Conservation (phyloP, 2,329 filamentous ascomycete genomes). For the Curvularia hawaiiensis region DNA sequence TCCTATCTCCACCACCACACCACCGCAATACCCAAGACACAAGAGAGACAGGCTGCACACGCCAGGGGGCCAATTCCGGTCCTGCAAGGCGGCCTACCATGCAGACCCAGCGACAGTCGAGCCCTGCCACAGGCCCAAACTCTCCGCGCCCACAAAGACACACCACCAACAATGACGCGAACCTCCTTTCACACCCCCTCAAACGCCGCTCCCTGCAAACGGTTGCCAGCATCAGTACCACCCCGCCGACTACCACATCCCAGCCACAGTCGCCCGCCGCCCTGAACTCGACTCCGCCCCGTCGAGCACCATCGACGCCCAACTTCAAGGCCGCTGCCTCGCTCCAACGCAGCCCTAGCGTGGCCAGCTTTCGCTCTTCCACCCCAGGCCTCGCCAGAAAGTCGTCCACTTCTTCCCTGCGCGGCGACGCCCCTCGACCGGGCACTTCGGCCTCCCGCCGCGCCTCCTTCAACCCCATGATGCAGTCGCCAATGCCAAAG, state of each 20-base stretch:
- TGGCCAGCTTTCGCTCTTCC: constrained; percentile 45
- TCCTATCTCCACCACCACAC: not conserved
- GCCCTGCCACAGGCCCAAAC: constrained; percentile 14
- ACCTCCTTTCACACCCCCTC: constrained; percentile 39
- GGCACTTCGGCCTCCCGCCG: constrained; percentile 49
- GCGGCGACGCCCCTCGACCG: constrained; percentile 39
- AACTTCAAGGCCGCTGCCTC: constrained; percentile 35
- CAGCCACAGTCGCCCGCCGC: constrained; percentile 31
- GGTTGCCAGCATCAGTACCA: constrained; percentile 7
- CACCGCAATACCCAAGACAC: constrained; percentile 12
- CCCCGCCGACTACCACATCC: constrained; percentile 28
- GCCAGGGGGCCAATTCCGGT: constrained; percentile 22
- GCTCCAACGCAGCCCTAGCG: constrained; percentile 52
- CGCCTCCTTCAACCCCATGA: constrained; percentile 51
- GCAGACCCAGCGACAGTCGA: constrained; percentile 28
- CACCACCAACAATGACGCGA: constrained; percentile 45
- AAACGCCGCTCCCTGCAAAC: constrained; percentile 47
- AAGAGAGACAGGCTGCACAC: constrained; percentile 4
- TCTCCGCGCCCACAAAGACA: constrained; percentile 26
- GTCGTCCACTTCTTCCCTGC: constrained; percentile 52
- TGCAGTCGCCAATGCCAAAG: constrained; percentile 48
- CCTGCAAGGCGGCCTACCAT: constrained; percentile 33
- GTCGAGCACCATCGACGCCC: constrained; percentile 37
- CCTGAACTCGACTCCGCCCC: constrained; percentile 29
- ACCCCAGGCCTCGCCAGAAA: constrained; percentile 52